These are phyloP conservation scores for Cercospora citrullina DNA, from an alignment of 2,329 filamentous ascomycete genomes.

Conservation along the genomic window DNA sequence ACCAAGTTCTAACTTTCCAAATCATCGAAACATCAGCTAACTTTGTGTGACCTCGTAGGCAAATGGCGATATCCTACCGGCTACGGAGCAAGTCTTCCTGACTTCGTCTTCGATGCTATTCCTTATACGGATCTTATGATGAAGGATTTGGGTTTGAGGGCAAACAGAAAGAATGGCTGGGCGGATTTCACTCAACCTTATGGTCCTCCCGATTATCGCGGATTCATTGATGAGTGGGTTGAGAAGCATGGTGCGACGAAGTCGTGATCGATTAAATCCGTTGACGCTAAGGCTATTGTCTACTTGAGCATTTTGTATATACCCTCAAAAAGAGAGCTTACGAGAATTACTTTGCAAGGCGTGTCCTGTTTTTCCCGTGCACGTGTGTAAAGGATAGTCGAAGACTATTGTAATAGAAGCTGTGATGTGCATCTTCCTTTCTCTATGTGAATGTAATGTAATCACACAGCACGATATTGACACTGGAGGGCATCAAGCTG, in stretches of 20 bases:
- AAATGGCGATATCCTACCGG: constrained; percentile 68
- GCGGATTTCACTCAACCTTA: constrained; percentile 59
- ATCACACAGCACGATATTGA: neutral
- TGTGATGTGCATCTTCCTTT: too few relatives aligned
- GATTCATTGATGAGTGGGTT: constrained; percentile 56
- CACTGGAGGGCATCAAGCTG: too few relatives aligned
- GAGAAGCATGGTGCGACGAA: constrained; percentile 17
- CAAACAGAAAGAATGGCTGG: constrained; percentile 55
- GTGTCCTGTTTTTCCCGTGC: neutral
- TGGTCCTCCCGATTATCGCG: constrained; percentile 59
- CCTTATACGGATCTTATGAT: constrained; percentile 72
- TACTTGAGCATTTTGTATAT: neutral
- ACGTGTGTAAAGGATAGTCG: too few relatives aligned
- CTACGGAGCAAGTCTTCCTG: constrained; percentile 62
- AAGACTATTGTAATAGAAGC: neutral
- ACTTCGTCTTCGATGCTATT: constrained; percentile 74
- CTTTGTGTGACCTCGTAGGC: neutral
- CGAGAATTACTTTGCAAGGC: neutral
- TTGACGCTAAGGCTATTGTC: neutral
- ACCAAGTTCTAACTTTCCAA: neutral
- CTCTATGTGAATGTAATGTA: too few relatives aligned
- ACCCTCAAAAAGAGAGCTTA: neutral
- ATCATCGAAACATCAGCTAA: neutral
- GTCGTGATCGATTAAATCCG: neutral
- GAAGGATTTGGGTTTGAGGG: constrained; percentile 62